These are phyloP conservation scores for Fusarium nygamai DNA, from an alignment of 2,329 filamentous ascomycete genomes.

Conservation along the genomic window DNA sequence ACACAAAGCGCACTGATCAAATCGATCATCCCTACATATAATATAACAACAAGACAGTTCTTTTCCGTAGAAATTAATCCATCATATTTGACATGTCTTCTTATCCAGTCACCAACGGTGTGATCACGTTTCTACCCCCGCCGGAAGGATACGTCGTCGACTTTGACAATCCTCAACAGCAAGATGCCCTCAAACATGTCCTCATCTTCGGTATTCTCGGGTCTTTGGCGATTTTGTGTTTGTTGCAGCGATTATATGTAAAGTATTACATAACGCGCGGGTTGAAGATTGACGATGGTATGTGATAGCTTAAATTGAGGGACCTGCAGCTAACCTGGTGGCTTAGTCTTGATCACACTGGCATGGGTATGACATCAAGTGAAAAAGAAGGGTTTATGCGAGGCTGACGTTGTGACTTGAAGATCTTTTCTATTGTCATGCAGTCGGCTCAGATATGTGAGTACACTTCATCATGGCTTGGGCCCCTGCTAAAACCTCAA, in stretches of 20 bases:
- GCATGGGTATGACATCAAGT: constrained; percentile 19
- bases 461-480: accelerated
- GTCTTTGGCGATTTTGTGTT: constrained; percentile 19
- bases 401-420: not conserved
- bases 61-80: accelerated
- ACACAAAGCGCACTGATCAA: not conserved
- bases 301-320: not conserved
- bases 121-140: constrained; percentile 35
- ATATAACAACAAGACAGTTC: not conserved
- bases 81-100: not conserved
- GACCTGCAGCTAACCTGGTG: not conserved
- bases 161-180: constrained; percentile 44
- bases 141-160: constrained; percentile 45
- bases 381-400: accelerated
- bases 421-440: constrained; percentile 37
- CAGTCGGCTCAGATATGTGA: constrained; percentile 40
- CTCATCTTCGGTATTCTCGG: constrained; percentile 40
- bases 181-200: constrained; percentile 36
- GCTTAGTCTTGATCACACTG: constrained; percentile 6
- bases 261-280: constrained; percentile 33
- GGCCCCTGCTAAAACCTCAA: not conserved
- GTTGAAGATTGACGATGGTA: constrained; percentile 34
- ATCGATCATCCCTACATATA: too few species aligned
- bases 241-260: constrained; percentile 45
- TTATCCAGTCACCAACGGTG: constrained; percentile 36